A percentile compares a stretch with the other conserved stretches of the same genome.
Conservation (phyloP, 495 filamentous ascomycete genomes). For the Evernia prunastri region DNA sequence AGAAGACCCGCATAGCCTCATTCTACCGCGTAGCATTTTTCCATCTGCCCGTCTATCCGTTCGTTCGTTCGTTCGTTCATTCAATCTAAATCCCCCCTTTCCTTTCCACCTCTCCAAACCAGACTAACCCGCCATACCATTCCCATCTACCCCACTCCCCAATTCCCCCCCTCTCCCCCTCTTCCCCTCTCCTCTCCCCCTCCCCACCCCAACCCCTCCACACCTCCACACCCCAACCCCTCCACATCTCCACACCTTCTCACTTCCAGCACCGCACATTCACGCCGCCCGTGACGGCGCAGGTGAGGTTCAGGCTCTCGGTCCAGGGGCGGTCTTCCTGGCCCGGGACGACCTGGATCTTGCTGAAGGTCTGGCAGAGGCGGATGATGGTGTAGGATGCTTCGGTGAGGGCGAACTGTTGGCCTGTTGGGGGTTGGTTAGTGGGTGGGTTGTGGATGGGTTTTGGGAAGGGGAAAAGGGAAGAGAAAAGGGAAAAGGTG, state of each 20-base stretch:
- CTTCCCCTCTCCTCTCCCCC: not conserved
- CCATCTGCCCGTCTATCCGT: too few species aligned
- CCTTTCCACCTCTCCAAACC: too few species aligned
- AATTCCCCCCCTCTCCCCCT: too few species aligned
- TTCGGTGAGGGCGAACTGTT: conserved; percentile 57
- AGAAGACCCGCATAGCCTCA: too few species aligned
- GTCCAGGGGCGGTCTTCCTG: not conserved
- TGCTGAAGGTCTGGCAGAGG: not conserved
- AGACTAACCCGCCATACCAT: too few species aligned
- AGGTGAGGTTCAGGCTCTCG: not conserved
- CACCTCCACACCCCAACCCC: too few species aligned
- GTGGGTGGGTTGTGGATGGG: too few species aligned
- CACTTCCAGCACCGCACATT: not conserved
- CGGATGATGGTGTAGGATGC: conserved; percentile 23
- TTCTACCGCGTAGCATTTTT: too few species aligned
- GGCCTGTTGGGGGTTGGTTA: conserved; percentile 23
- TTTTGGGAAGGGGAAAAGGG: not conserved
- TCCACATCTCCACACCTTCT: not conserved
- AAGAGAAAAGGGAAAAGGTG: not conserved
- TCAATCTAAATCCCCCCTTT: too few species aligned
- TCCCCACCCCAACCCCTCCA: too few species aligned
- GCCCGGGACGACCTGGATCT: not conserved
- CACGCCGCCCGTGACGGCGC: not conserved
- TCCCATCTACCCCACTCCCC: too few species aligned
- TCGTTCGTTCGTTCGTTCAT: too few species aligned